phyloP scores from a whole-genome alignment of 2,329 filamentous ascomycete species.

The Trichoderma gracile region DNA sequence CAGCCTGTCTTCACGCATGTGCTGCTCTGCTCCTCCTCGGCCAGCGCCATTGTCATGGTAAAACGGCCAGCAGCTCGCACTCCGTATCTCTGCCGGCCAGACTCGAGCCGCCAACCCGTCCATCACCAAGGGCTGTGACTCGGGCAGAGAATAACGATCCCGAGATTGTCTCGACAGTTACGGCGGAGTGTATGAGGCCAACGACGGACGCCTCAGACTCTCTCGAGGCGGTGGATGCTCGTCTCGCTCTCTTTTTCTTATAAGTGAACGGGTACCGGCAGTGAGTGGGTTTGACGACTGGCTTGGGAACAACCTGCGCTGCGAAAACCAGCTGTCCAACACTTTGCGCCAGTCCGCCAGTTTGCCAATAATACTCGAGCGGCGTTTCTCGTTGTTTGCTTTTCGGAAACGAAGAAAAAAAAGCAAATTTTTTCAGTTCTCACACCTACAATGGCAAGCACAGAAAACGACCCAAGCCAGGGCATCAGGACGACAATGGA shows the following conservation, averaged over 20 bases:
- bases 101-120: background rate
- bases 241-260: background rate
- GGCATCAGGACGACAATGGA: background rate
- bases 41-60: conserved; percentile 19
- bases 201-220: background rate
- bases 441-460: conserved; percentile 2
- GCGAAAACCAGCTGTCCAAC: conserved; percentile 9
- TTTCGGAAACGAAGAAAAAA: background rate
- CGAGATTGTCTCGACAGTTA: background rate
- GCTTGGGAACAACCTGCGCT: background rate
- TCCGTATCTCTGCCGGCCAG: background rate
- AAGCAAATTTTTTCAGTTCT: background rate
- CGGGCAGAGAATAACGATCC: background rate
- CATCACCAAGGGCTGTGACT: background rate
- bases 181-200: background rate
- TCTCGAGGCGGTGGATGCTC: background rate
- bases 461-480: conserved; percentile 3
- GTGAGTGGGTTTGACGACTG: background rate
- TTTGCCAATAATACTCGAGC: background rate
- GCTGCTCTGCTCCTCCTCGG: background rate
- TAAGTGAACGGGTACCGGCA: background rate
- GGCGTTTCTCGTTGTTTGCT: background rate
- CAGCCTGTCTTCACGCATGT: background rate
- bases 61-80: background rate
- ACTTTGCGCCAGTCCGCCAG: conserved; percentile 1